Conservation (phyloP, 2,329 filamentous ascomycete genomes). For the Drechmeria coniospora region DNA sequence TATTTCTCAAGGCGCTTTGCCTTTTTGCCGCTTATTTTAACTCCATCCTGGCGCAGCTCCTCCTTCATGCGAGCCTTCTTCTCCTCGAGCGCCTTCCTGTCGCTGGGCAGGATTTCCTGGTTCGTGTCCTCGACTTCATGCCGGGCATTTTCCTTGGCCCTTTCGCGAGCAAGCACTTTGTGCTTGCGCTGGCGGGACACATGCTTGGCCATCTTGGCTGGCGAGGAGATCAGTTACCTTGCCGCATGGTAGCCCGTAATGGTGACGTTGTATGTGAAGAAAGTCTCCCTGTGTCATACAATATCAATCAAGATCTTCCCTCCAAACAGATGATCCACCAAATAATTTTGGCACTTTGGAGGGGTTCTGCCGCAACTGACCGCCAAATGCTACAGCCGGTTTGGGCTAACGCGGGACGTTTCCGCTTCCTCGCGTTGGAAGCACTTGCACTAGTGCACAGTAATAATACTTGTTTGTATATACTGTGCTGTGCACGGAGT, state of each 20-base stretch:
- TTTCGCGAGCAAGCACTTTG: slow-evolving; percentile 50
- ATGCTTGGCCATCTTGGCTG: slow-evolving; percentile 35
- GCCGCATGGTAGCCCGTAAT: too few relatives aligned
- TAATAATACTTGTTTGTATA: too few relatives aligned
- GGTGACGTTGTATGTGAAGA: too few relatives aligned
- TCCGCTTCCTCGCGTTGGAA: too few relatives aligned
- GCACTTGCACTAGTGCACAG: too few relatives aligned
- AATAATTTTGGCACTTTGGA: slow-evolving; percentile 2
- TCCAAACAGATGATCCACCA: too few relatives aligned
- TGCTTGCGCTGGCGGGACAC: slow-evolving; percentile 53
- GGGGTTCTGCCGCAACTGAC: slow-evolving; percentile 20
- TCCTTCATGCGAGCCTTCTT: slow-evolving; percentile 40
- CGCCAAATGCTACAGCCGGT: slow-evolving; percentile 17
- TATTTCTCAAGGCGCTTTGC: slow-evolving; percentile 53
- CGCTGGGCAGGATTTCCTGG: slow-evolving; percentile 17
- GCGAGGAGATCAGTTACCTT: neutral
- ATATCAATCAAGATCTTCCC: too few relatives aligned
- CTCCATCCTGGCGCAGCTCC: slow-evolving; percentile 33
- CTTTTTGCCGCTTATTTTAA: slow-evolving; percentile 48
- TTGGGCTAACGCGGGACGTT: slow-evolving; percentile 19
- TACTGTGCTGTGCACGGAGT: too few relatives aligned
- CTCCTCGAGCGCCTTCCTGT: slow-evolving; percentile 36
- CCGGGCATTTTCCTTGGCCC: slow-evolving; percentile 26
- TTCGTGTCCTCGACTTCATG: slow-evolving; percentile 23
- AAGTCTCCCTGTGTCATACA: too few relatives aligned